Conservation (phyloP, 108 stramenopile species). For the Nitzschia palea region DNA sequence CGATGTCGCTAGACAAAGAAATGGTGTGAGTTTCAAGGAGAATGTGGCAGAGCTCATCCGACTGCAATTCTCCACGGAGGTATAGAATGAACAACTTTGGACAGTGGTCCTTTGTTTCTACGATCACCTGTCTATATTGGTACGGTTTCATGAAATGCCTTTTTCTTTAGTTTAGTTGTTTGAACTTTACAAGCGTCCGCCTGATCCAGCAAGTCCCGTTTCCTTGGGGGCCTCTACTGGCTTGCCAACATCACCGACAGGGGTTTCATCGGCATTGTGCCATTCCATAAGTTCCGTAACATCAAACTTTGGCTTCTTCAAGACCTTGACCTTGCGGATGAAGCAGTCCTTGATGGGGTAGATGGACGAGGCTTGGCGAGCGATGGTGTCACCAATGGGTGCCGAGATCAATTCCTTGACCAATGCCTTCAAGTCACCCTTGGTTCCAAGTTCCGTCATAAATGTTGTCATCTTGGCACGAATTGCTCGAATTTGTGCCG, state of each 20-base stretch:
- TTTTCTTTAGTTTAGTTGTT: neutral
- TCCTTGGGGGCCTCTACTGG: constrained; percentile 72
- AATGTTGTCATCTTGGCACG: constrained; percentile 96
- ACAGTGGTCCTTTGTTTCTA: no score
- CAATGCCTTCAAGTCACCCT: constrained; percentile 97
- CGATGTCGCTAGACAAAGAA: no score
- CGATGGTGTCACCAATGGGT: constrained; percentile 93
- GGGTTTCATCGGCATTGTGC: constrained; percentile 92
- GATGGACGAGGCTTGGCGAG: constrained; percentile 82
- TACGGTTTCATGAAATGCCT: no score
- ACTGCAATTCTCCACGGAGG: no score
- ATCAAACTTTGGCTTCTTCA: constrained; percentile 99
- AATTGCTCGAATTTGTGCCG: constrained; percentile 94
- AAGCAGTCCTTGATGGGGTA: constrained; percentile 99
- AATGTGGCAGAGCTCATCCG: no score
- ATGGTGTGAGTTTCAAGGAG: no score
- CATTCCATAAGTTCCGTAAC: constrained; percentile 99
- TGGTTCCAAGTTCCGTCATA: constrained; percentile 95
- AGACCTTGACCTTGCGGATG: constrained; percentile 99
- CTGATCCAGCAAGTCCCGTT: constrained; percentile 81
- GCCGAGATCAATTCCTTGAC: constrained; percentile 97
- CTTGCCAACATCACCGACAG: constrained; percentile 78
- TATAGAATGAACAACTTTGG: no score
- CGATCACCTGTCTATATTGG: no score
- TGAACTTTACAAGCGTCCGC: constrained; percentile 80